A percentile compares a stretch with the other conserved stretches of the same genome.
These are phyloP conservation scores for Tulasnella sp. DNA, from an alignment of 768 basidiomycete species.

Conservation along the genomic window DNA sequence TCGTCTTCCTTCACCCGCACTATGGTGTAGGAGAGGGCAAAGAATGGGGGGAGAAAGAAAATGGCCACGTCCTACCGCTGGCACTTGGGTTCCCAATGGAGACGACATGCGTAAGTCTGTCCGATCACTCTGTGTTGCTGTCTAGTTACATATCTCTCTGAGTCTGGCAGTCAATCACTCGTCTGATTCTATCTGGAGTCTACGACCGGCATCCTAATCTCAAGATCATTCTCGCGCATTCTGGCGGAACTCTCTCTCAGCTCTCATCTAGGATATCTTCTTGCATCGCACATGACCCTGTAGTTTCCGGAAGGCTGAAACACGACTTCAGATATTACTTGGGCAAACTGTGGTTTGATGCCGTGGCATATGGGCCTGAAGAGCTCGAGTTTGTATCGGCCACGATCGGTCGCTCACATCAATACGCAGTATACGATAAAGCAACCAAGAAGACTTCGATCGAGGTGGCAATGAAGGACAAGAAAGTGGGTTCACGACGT, in stretches of 20 bases:
- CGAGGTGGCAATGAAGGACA: neutral
- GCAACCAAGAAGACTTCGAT: constrained; percentile 33
- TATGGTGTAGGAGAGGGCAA: constrained; percentile 60
- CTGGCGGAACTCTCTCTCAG: constrained; percentile 73
- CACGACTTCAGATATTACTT: constrained; percentile 79
- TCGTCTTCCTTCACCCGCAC: constrained; percentile 79
- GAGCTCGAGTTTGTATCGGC: constrained; percentile 72
- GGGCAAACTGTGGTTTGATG: constrained; percentile 69
- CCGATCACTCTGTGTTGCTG: neutral
- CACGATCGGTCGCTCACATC: constrained; percentile 53
- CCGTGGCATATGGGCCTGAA: constrained; percentile 80
- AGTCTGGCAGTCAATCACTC: constrained; percentile 46
- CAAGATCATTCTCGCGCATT: constrained; percentile 73
- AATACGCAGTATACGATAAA: constrained; percentile 24
- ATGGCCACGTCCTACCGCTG: constrained; percentile 80
- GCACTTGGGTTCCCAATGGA: constrained; percentile 86
- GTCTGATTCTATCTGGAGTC: constrained; percentile 69
- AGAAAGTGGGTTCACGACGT: constrained; percentile 12
- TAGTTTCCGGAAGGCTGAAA: constrained; percentile 49
- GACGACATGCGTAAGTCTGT: constrained; percentile 63
- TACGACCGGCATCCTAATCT: constrained; percentile 69
- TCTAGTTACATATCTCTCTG: neutral
- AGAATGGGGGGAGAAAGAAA: constrained; percentile 63
- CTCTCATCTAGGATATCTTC: constrained; percentile 76
- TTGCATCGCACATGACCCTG: constrained; percentile 76